Evolutionary conservation across 2,329 filamentous ascomycete genomes (phyloP), one percentile per base, ranked within the genome.

Genomic region (Neofusicoccum parvum): DNA sequence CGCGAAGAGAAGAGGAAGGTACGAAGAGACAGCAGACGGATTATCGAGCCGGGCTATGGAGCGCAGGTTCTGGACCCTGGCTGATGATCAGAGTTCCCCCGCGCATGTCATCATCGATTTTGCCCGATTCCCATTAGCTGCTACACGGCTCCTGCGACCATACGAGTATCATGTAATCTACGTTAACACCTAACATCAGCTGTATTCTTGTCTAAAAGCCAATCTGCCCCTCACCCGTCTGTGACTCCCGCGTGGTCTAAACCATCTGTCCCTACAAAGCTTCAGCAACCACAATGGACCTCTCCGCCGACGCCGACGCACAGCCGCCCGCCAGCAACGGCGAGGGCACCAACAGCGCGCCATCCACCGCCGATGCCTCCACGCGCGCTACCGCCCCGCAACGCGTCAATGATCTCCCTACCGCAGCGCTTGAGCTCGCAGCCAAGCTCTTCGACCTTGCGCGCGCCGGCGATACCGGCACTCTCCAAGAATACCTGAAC

Each of bases 401-500:
- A 36, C 65, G 68, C 5, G 58, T 72, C 27, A 68, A 70, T 23
- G 59, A 74, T 20, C 79, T 90, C 5, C 86, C 89, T 0, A 86
- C 88, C 0, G 88, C 87, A 72, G 88, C 87, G 45, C 81, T 92
- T 58, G 87, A 86, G 4, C 83, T 92, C 37, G 89, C 89, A 2
- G 80, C 82, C 10, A 85, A 85, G 68, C 85, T 92, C 79, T 92
- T 90, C 78, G 84, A 90, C 69, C 84, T 87, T 34, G 89, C 90
- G 1, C 84, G 90, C 37, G 73, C 77, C 23, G 90, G 89, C 64
- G 79, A 88, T 56, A 80, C 84, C 2, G 73, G 83, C 5, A 75
- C 86, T 12, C 85, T 92, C n/a, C 73, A 82, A 48, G 84, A 88
- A 75, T 90, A 90, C 54, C 75, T 92, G 43, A 80, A 83, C 1